Conservation (phyloP, 1,284 basidiomycete genomes). For the Pascua sp. region DNA sequence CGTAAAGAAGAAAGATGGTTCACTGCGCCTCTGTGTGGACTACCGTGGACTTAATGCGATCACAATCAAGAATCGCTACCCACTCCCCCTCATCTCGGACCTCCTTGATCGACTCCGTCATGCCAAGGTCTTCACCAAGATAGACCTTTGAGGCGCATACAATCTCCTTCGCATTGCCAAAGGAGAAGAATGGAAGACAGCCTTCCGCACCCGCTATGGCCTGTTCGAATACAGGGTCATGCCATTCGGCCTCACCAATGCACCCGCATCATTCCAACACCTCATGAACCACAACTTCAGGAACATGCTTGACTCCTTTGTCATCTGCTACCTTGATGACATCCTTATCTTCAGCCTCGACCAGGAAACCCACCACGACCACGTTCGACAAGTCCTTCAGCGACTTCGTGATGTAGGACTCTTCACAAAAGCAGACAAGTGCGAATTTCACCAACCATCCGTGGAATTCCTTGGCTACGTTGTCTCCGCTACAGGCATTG, state of each 20-base stretch:
- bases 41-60: conserved; percentile 52
- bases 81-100: conserved; percentile 26
- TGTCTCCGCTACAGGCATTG: background rate
- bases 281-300: conserved; percentile 33
- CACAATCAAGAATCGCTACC: conserved; percentile 47
- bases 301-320: conserved; percentile 29
- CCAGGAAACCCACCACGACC: conserved; percentile 40
- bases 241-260: conserved; percentile 51
- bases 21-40: conserved; percentile 50
- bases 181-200: conserved; percentile 46
- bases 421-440: conserved; percentile 50
- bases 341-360: conserved; percentile 51
- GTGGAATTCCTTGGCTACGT: conserved; percentile 34
- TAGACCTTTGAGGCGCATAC: conserved; percentile 39
- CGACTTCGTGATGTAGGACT: conserved; percentile 41
- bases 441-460: conserved; percentile 36
- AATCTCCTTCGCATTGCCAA: conserved; percentile 33
- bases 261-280: conserved; percentile 46
- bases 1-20: conserved; percentile 54
- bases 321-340: conserved; percentile 46
- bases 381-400: conserved; percentile 44
- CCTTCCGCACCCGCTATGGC: conserved; percentile 43
- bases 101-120: conserved; percentile 35
- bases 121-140: conserved; percentile 35
- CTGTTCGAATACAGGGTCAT: conserved; percentile 49